Conservation (phyloP, 1,139 yeast genomes). For the Yamadazyma triangularis region DNA sequence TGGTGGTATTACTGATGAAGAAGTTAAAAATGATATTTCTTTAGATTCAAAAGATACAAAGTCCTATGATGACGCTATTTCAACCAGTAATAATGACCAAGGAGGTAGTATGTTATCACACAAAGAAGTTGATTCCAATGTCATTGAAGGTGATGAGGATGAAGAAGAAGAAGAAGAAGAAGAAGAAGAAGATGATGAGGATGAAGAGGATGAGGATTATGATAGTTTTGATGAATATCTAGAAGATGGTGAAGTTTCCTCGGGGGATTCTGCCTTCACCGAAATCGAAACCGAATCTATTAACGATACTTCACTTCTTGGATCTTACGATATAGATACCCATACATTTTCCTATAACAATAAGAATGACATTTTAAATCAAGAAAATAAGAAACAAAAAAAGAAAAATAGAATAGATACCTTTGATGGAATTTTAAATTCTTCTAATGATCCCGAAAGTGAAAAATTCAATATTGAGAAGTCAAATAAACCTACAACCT, state of each 20-base stretch:
- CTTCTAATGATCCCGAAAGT: background rate
- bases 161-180: slow-evolving; percentile 13
- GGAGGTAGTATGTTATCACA: background rate
- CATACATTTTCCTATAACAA: slow-evolving; percentile 15
- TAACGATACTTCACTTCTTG: slow-evolving; percentile 28
- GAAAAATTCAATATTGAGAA: slow-evolving; percentile 5
- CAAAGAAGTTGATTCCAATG: too few relatives aligned
- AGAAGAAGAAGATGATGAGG: slow-evolving; percentile 13
- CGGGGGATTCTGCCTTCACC: slow-evolving; percentile 42
- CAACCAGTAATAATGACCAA: background rate
- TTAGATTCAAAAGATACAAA: background rate
- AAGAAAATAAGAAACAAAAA: slow-evolving; percentile 7
- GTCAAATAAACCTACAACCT: slow-evolving; percentile 3
- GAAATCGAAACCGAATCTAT: slow-evolving; percentile 41
- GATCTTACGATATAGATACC: slow-evolving; percentile 16
- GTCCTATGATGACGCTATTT: slow-evolving; percentile 4
- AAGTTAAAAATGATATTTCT: background rate
- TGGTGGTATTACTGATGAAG: background rate
- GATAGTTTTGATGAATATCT: slow-evolving; percentile 18
- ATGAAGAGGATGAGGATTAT: slow-evolving; percentile 16
- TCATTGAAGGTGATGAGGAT: slow-evolving; percentile 11
- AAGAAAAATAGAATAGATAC: slow-evolving; percentile 7
- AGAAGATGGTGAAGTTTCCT: slow-evolving; percentile 23
- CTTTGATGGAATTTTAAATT: slow-evolving; percentile 3
- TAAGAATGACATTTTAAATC: slow-evolving; percentile 11